These are phyloP conservation scores for Boletus rubescentipes DNA, from an alignment of 768 basidiomycete genomes.

Conservation along the genomic window DNA sequence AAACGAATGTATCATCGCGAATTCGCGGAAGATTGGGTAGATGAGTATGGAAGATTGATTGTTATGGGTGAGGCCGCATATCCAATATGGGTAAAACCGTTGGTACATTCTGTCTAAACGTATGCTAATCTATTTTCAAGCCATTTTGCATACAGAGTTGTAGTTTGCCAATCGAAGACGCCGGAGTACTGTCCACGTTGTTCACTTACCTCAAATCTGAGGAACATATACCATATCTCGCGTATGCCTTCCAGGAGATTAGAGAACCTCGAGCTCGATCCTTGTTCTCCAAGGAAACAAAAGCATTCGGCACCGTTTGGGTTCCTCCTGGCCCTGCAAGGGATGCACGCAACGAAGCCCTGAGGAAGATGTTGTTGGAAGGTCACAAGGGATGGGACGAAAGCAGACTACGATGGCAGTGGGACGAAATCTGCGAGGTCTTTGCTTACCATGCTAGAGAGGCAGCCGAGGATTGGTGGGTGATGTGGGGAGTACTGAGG, in stretches of 20 bases:
- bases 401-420: conserved; percentile 45
- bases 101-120: background rate
- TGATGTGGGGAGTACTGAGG: conserved; percentile 52
- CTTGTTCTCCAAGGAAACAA: conserved; percentile 45
- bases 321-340: conserved; percentile 47
- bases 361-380: conserved; percentile 21
- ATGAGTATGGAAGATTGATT: conserved; percentile 49
- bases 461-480: conserved; percentile 67
- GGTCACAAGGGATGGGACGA: conserved; percentile 49
- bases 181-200: conserved; percentile 32
- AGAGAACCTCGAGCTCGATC: conserved; percentile 48
- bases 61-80: conserved; percentile 63
- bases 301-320: conserved; percentile 43
- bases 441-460: conserved; percentile 57
- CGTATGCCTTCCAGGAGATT: conserved; percentile 61
- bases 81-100: conserved; percentile 47
- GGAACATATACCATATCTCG: conserved; percentile 49
- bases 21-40: conserved; percentile 51
- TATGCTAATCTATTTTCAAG: conserved; percentile 30
- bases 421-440: conserved; percentile 55
- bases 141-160: conserved; percentile 45
- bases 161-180: conserved; percentile 37
- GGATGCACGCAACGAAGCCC: conserved; percentile 43
- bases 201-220: conserved; percentile 45
- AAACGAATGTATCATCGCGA: conserved; percentile 37